A percentile compares a stretch with the other conserved stretches of the same genome.
Evolutionary conservation across 1,284 basidiomycete species (phyloP).

Genomic region (Marasmius oreades): DNA sequence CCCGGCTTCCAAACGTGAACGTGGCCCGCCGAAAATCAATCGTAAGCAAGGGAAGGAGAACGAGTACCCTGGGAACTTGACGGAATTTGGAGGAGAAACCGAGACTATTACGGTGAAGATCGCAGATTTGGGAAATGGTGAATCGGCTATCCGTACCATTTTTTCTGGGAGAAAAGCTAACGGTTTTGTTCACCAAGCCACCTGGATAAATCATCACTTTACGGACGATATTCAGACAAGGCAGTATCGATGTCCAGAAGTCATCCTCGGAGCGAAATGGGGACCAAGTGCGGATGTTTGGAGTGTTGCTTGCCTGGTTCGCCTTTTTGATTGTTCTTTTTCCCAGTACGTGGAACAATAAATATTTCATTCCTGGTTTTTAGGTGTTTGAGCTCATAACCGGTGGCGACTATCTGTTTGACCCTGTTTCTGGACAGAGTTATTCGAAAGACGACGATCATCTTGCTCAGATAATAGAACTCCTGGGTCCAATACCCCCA

Average conservation of each 20-base stretch:
- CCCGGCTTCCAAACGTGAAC: constrained; percentile 39
- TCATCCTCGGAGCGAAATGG: constrained; percentile 89
- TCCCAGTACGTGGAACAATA: too few relatives aligned
- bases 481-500: constrained; percentile 92
- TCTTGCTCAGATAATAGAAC: constrained; percentile 97
- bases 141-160: too few relatives aligned
- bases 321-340: too few relatives aligned
- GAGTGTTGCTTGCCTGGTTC: too few relatives aligned
- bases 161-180: too few relatives aligned
- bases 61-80: constrained; percentile 4
- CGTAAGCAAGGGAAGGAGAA: too few relatives aligned
- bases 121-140: constrained; percentile 93
- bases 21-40: too few relatives aligned
- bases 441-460: constrained; percentile 93
- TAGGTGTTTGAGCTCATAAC: constrained; percentile 90
- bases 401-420: constrained; percentile 89
- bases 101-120: constrained; percentile 93
- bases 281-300: too few relatives aligned
- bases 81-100: neutral
- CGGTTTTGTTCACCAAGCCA: constrained; percentile 53
- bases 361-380: too few relatives aligned
- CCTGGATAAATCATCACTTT: constrained; percentile 90
- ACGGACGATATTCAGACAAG: constrained; percentile 97
- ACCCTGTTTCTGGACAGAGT: constrained; percentile 71
- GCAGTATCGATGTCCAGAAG: constrained; percentile 97